These are phyloP conservation scores for Colletotrichum coccodes DNA, from an alignment of 2,329 filamentous ascomycete species.

Conservation along the genomic window DNA sequence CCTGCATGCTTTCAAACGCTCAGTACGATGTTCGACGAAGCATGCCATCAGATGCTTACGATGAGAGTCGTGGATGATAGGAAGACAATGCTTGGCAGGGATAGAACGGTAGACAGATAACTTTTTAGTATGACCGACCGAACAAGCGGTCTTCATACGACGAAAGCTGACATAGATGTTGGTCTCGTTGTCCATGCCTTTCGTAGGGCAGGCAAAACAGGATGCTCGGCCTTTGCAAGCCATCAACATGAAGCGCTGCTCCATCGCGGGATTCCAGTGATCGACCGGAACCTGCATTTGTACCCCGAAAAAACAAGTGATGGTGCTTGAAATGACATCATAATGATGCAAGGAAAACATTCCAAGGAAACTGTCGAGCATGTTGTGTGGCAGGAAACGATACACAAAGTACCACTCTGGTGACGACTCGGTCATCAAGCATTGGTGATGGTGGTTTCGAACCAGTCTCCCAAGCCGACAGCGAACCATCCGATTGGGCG, in stretches of 20 bases:
- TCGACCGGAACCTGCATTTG: conserved; percentile 24
- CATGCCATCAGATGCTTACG: conserved; percentile 1
- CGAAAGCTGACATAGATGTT: not conserved
- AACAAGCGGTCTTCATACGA: not conserved
- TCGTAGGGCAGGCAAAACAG: not conserved
- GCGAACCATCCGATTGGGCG: not conserved
- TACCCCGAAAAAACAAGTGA: conserved; percentile 20
- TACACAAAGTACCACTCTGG: not conserved
- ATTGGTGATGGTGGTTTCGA: not conserved
- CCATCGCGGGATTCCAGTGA: not conserved
- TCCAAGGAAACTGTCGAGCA: not conserved
- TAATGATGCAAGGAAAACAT: not conserved
- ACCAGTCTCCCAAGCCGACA: not conserved
- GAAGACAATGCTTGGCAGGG: not conserved
- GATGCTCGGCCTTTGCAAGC: not conserved
- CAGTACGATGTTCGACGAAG: not conserved
- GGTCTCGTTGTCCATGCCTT: not conserved
- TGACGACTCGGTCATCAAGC: conserved; percentile 1
- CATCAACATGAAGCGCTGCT: conserved; percentile 8
- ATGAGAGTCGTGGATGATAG: not conserved
- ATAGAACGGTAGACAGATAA: not conserved
- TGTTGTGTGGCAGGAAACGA: not conserved
- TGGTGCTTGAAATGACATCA: conserved; percentile 25
- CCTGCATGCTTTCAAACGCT: not conserved
- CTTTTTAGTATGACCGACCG: not conserved